Percentiles rank a stretch among this genome's conserved stretches.
Evolutionary conservation across 2,329 filamentous ascomycete species (phyloP).

Genomic region (Fusarium camptoceras): DNA sequence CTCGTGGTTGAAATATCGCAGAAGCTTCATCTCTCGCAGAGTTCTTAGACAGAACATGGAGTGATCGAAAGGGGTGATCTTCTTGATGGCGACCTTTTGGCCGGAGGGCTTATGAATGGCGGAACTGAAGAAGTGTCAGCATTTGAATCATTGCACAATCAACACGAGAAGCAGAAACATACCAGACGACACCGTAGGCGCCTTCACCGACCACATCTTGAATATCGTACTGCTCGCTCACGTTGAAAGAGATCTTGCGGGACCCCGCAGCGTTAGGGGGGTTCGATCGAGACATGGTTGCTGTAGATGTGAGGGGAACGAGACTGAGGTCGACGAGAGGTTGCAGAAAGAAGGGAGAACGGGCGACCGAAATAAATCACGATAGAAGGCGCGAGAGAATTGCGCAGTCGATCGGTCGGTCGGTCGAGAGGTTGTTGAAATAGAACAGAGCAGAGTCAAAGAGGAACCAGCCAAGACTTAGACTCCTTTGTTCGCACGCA

Average conservation of each 20-base stretch:
- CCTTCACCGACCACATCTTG: constrained; percentile 99
- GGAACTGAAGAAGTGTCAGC: constrained; percentile 68
- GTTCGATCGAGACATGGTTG: constrained; percentile 65
- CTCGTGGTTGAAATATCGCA: constrained; percentile 99
- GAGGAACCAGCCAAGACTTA: constrained; percentile 37
- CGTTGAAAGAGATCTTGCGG: constrained; percentile 99
- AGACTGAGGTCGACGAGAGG: constrained; percentile 3
- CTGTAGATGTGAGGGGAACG: not conserved
- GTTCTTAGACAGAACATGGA: constrained; percentile 99
- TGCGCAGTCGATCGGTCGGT: constrained; percentile 28
- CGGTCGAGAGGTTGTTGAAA: constrained; percentile 26
- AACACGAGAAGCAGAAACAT: constrained; percentile 52
- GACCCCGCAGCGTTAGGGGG: constrained; percentile 70
- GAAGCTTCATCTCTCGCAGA: constrained; percentile 97
- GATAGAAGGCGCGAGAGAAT: constrained; percentile 9
- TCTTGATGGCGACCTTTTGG: constrained; percentile 99
- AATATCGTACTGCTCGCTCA: constrained; percentile 99
- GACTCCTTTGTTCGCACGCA: constrained; percentile 42
- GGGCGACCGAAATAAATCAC: constrained; percentile 5
- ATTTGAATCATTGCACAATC: not conserved
- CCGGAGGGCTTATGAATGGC: constrained; percentile 97
- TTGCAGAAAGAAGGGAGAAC: not conserved
- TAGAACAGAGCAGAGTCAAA: constrained; percentile 28
- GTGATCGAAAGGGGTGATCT: constrained; percentile 99
- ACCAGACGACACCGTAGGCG: constrained; percentile 99